Evolutionary conservation across 176 grass and related monocot species (phyloP).

Genomic region (Eleusine coracana): DNA sequence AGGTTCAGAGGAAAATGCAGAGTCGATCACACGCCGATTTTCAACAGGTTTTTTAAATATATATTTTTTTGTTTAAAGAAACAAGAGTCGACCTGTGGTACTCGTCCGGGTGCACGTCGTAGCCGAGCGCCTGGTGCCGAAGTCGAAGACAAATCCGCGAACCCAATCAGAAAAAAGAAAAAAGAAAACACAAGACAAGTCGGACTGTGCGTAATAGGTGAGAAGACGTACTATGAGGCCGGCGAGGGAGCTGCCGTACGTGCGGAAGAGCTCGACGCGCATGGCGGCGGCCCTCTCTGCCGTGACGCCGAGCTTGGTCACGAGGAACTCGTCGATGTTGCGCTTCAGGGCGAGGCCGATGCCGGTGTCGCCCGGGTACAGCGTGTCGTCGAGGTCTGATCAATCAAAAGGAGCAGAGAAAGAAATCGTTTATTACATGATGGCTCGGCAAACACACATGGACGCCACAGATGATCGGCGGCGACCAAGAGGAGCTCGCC

Average conservation of each 20-base stretch:
- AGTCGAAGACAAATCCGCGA: neutral
- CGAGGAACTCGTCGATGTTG: slow-evolving; percentile 95
- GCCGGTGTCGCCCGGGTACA: slow-evolving; percentile 76
- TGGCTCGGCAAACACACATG: too few relatives aligned
- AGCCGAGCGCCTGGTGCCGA: slow-evolving; percentile 64
- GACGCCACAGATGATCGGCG: neutral
- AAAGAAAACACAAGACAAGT: neutral
- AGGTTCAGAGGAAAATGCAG: neutral
- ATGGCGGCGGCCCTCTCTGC: slow-evolving; percentile 55
- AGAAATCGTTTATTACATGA: too few relatives aligned
- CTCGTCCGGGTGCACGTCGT: slow-evolving; percentile 88
- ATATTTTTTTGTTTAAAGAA: too few relatives aligned
- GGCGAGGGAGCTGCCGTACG: slow-evolving; percentile 85
- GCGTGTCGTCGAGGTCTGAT: slow-evolving; percentile 90
- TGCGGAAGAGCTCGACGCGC: slow-evolving; percentile 84
- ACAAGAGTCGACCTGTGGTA: slow-evolving; percentile 72
- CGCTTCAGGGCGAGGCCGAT: slow-evolving; percentile 54
- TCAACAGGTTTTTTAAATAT: neutral
- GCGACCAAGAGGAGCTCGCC: too few relatives aligned
- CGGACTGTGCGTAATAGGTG: neutral
- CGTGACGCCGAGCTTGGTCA: slow-evolving; percentile 55
- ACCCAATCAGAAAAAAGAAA: neutral
- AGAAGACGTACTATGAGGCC: slow-evolving; percentile 69
- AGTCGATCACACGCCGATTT: too few relatives aligned
- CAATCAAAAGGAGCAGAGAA: too few relatives aligned